Evolutionary conservation across 371 early-diverging fungal species (phyloP).

Genomic region (Phascolomyces articulosus): DNA sequence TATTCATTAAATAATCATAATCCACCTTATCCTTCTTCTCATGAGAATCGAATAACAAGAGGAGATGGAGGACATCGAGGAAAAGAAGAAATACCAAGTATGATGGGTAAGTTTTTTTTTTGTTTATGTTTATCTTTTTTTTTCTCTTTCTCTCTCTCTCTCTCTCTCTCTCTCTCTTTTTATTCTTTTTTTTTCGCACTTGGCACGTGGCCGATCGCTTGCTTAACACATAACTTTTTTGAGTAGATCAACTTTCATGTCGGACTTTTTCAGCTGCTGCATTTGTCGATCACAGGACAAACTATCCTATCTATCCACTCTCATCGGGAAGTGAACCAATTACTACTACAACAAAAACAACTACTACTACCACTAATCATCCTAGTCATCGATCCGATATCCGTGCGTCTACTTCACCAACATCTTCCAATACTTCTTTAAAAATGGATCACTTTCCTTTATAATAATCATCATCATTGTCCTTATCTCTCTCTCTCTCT

Average conservation of each 20-base stretch:
- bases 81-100: conserved; percentile 19
- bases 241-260: conserved; percentile 20
- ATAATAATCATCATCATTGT: too few relatives aligned
- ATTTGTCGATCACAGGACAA: conserved; percentile 10
- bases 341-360: too few relatives aligned
- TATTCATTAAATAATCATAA: too few relatives aligned
- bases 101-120: conserved; percentile 17
- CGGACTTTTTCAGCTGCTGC: conserved; percentile 18
- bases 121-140: background rate
- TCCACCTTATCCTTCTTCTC: too few relatives aligned
- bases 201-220: background rate
- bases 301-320: conserved; percentile 13
- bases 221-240: background rate
- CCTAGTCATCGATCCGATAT: background rate
- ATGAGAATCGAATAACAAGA: too few relatives aligned
- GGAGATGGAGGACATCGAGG: background rate
- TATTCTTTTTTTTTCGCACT: background rate
- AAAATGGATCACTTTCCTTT: too few relatives aligned
- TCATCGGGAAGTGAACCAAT: too few relatives aligned
- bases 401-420: background rate
- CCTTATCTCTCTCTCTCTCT: too few relatives aligned
- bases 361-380: background rate
- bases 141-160: background rate
- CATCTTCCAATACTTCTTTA: background rate
- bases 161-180: background rate